A percentile compares a stretch with the other conserved stretches of the same genome.
These are phyloP conservation scores for Fusarium piperis DNA, from an alignment of 2,329 filamentous ascomycete species.

Conservation along the genomic window DNA sequence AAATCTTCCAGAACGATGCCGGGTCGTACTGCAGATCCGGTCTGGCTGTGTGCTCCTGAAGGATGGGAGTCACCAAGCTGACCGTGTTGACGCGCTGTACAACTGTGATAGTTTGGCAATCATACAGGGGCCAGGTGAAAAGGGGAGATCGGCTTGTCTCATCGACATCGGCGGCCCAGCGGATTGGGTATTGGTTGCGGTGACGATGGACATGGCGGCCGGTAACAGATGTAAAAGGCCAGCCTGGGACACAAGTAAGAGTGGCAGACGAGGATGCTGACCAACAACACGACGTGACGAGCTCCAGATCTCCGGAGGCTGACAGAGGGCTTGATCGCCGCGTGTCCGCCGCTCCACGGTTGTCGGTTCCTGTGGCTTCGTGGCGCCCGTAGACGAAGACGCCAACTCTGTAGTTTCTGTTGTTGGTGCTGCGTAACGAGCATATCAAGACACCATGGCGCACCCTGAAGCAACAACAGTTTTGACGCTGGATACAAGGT, in stretches of 20 bases:
- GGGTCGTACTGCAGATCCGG: constrained; percentile 16
- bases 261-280: background rate
- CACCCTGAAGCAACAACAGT: constrained; percentile 20
- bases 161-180: constrained; percentile 8
- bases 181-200: constrained; percentile 5
- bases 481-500: background rate
- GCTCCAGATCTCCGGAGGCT: constrained; percentile 21
- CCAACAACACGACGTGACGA: constrained; percentile 1
- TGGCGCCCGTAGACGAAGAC: constrained; percentile 6
- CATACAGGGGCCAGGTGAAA: constrained; percentile 21
- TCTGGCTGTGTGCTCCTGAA: constrained; percentile 2
- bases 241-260: background rate
- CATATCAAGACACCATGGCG: background rate
- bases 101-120: background rate
- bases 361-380: background rate
- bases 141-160: constrained; percentile 11
- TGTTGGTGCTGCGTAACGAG: background rate
- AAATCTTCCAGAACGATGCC: constrained; percentile 38
- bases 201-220: constrained; percentile 7
- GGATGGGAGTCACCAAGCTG: background rate
- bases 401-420: constrained; percentile 1
- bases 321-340: constrained; percentile 22
- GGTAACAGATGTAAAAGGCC: constrained; percentile 4
- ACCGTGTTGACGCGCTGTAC: background rate
- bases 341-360: constrained; percentile 14